These are phyloP conservation scores for Coemansia sp. DNA, from an alignment of 192 early-diverging fungal genomes.

Conservation along the genomic window DNA sequence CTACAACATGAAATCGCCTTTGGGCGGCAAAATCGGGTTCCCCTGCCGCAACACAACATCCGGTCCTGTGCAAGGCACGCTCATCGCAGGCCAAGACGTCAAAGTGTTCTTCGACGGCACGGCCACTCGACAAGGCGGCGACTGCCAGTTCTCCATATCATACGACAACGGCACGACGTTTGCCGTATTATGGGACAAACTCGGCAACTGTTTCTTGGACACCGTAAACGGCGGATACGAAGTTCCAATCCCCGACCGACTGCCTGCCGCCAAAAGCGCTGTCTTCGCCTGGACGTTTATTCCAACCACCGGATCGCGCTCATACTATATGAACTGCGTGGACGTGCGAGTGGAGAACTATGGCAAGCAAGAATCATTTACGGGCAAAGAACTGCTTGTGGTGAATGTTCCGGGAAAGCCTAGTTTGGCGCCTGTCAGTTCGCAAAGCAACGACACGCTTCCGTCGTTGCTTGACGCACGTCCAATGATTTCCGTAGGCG, in stretches of 20 bases:
- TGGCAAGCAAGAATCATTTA: slow-evolving; percentile 36
- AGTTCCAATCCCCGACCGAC: slow-evolving; percentile 55
- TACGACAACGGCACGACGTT: slow-evolving; percentile 57
- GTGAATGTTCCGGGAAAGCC: slow-evolving; percentile 47
- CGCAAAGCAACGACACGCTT: slow-evolving; percentile 17
- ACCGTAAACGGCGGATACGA: slow-evolving; percentile 43
- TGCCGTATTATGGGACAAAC: slow-evolving; percentile 60
- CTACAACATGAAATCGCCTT: slow-evolving; percentile 51
- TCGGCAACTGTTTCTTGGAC: slow-evolving; percentile 47
- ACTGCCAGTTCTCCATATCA: slow-evolving; percentile 51
- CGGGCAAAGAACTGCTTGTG: slow-evolving; percentile 42
- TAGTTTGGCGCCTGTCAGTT: slow-evolving; percentile 16
- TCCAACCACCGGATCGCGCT: slow-evolving; percentile 17
- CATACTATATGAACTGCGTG: slow-evolving; percentile 48
- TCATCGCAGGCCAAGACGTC: slow-evolving; percentile 54
- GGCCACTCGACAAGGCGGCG: slow-evolving; percentile 36
- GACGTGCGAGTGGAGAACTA: slow-evolving; percentile 49
- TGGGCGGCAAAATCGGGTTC: slow-evolving; percentile 35
- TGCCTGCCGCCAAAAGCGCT: slow-evolving; percentile 55
- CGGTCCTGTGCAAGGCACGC: slow-evolving; percentile 29
- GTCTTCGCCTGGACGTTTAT: slow-evolving; percentile 57
- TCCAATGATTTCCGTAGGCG: slow-evolving; percentile 33
- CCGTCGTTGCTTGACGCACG: slow-evolving; percentile 24
- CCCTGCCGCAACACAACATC: slow-evolving; percentile 34
- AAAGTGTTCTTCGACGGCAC: slow-evolving; percentile 55